Evolutionary conservation across 768 basidiomycete genomes (phyloP).

Genomic region (Rhizopogon vinicolor): DNA sequence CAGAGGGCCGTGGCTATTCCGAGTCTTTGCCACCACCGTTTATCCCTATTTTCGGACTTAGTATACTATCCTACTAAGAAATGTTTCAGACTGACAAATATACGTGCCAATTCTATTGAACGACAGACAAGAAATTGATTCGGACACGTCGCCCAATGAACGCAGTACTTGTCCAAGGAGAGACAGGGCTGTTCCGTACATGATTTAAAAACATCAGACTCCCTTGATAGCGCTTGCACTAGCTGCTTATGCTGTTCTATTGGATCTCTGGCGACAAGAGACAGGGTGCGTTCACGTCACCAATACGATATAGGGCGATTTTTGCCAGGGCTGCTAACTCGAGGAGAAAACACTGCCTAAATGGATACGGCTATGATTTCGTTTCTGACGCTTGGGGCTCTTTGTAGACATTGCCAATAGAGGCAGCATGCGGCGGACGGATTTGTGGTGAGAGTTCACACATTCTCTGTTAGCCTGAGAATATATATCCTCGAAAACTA

Average conservation of each 20-base stretch:
- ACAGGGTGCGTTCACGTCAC: neutral
- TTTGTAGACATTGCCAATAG: neutral
- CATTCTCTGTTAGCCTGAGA: conserved; percentile 3
- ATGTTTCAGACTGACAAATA: no score
- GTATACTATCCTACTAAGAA: no score
- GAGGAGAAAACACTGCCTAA: conserved; percentile 6
- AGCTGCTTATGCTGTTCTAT: neutral
- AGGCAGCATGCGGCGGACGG: neutral
- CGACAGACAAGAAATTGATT: no score
- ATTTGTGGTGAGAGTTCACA: conserved; percentile 5
- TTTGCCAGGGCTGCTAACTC: neutral
- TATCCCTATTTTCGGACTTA: no score
- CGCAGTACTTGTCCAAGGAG: no score
- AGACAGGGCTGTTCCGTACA: no score
- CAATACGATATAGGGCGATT: no score
- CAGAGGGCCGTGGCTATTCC: no score
- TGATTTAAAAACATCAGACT: no score
- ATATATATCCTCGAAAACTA: conserved; percentile 3
- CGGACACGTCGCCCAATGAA: no score
- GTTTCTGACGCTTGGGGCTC: neutral
- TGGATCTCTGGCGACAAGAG: neutral
- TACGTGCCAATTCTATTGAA: no score
- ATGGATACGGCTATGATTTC: neutral
- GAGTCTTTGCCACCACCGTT: no score
- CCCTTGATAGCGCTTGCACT: neutral